These are phyloP conservation scores for Pleurotus djamor DNA, from an alignment of 768 basidiomycete genomes.

Conservation along the genomic window DNA sequence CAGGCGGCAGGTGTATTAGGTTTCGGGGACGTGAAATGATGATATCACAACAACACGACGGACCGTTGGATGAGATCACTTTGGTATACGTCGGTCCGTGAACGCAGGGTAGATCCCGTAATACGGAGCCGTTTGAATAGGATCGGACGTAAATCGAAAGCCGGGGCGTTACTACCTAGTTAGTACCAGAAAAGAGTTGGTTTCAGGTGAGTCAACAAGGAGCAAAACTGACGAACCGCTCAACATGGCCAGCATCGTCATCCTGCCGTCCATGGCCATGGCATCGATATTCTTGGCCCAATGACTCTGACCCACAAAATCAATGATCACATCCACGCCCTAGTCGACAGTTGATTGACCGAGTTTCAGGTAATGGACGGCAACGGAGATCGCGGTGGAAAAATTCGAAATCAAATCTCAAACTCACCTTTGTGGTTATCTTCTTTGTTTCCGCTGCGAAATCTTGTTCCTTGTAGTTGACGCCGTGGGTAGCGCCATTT, in stretches of 20 bases:
- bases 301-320: conserved; percentile 78
- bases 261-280: conserved; percentile 69
- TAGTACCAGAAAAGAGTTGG: conserved; percentile 13
- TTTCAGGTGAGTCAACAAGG: neutral
- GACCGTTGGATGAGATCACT: conserved; percentile 62
- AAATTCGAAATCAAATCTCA: too few species aligned
- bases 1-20: neutral
- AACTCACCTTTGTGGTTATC: conserved; percentile 37
- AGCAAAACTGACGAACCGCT: conserved; percentile 47
- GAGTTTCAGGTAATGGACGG: neutral
- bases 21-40: neutral
- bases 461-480: conserved; percentile 84
- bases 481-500: conserved; percentile 69
- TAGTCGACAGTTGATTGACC: conserved; percentile 31
- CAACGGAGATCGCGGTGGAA: too few species aligned
- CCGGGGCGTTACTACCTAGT: conserved; percentile 51
- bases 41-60: conserved; percentile 10
- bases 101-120: conserved; percentile 84
- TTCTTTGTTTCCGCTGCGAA: conserved; percentile 74
- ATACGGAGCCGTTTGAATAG: conserved; percentile 85
- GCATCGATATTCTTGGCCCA: conserved; percentile 72
- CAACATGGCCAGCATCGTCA: conserved; percentile 64
- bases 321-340: conserved; percentile 83
- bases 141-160: conserved; percentile 60
- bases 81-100: conserved; percentile 76